Conservation (phyloP, 768 basidiomycete species). For the Auricularia cornea region DNA sequence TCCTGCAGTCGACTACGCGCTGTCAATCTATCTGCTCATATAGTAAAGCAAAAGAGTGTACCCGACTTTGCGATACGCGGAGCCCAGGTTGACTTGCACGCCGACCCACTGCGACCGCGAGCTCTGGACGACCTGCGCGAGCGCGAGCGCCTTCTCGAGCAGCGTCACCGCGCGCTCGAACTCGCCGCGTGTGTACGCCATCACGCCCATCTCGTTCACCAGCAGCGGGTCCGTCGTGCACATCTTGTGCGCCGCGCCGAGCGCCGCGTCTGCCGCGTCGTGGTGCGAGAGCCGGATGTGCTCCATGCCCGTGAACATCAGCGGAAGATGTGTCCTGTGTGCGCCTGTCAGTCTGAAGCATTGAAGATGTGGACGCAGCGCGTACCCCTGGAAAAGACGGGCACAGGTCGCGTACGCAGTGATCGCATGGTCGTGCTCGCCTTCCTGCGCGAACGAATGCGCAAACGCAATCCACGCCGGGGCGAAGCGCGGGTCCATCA, state of each 20-base stretch:
- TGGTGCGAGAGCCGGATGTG: constrained; percentile 85
- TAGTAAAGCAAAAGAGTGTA: constrained; percentile 25
- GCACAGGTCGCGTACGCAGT: constrained; percentile 97
- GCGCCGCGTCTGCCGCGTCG: constrained; percentile 75
- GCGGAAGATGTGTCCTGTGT: constrained; percentile 85
- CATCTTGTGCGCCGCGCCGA: constrained; percentile 71
- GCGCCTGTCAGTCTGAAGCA: not conserved
- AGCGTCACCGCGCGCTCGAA: constrained; percentile 27
- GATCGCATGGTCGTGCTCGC: constrained; percentile 97
- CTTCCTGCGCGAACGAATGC: constrained; percentile 94
- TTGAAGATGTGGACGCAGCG: not conserved
- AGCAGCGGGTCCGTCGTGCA: constrained; percentile 85
- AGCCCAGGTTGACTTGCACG: constrained; percentile 89
- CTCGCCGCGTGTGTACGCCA: constrained; percentile 83
- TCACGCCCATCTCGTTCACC: constrained; percentile 87
- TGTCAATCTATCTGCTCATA: not conserved
- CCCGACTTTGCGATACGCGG: constrained; percentile 76
- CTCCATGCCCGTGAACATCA: constrained; percentile 98
- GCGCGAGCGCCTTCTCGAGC: constrained; percentile 54
- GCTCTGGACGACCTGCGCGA: constrained; percentile 77
- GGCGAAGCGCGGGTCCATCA: constrained; percentile 94
- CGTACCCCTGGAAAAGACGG: constrained; percentile 87
- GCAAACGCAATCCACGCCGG: constrained; percentile 98
- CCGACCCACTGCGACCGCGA: constrained; percentile 80
- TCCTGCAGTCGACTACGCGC: constrained; percentile 38